Percentiles rank a stretch among this genome's conserved stretches.
These are phyloP conservation scores for Nyctanthes arbortristis DNA, from an alignment of 257 asterid genomes.

Conservation along the genomic window DNA sequence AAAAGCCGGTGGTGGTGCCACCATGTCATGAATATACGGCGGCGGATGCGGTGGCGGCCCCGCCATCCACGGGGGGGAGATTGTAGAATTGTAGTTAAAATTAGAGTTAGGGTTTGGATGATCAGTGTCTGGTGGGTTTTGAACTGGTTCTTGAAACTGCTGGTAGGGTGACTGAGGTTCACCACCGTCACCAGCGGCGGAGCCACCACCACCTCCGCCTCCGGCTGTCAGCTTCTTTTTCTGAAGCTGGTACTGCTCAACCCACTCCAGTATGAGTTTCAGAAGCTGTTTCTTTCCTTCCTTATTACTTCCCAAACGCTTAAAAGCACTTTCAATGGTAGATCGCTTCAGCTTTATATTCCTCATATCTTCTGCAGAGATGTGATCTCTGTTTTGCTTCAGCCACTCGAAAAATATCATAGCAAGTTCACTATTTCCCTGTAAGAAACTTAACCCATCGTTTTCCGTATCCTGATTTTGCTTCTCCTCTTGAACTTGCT, in stretches of 20 bases:
- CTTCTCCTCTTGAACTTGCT: not conserved
- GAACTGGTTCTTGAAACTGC: slow-evolving; percentile 26
- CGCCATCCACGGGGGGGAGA: slow-evolving; percentile 36
- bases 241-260: slow-evolving; percentile 68
- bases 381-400: slow-evolving; percentile 69
- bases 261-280: slow-evolving; percentile 84
- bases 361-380: slow-evolving; percentile 84
- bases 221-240: slow-evolving; percentile 35
- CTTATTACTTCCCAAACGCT: slow-evolving; percentile 57
- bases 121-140: slow-evolving; percentile 16
- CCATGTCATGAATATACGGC: slow-evolving; percentile 18
- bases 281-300: slow-evolving; percentile 81
- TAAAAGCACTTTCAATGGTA: slow-evolving; percentile 75
- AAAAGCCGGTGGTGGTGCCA: slow-evolving; percentile 9
- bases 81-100: slow-evolving; percentile 26
- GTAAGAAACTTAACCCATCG: slow-evolving; percentile 42
- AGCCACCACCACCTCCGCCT: not conserved
- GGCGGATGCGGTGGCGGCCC: slow-evolving; percentile 16
- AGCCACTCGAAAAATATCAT: slow-evolving; percentile 79
- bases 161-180: slow-evolving; percentile 20
- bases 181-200: slow-evolving; percentile 20
- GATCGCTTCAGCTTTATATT: slow-evolving; percentile 75
- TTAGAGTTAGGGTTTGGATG: slow-evolving; percentile 32
- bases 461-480: slow-evolving; percentile 13
- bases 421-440: slow-evolving; percentile 64